Base-by-base conservation (phyloP, 169 alveolate species). In the Plasmodium blacklocki region DNA sequence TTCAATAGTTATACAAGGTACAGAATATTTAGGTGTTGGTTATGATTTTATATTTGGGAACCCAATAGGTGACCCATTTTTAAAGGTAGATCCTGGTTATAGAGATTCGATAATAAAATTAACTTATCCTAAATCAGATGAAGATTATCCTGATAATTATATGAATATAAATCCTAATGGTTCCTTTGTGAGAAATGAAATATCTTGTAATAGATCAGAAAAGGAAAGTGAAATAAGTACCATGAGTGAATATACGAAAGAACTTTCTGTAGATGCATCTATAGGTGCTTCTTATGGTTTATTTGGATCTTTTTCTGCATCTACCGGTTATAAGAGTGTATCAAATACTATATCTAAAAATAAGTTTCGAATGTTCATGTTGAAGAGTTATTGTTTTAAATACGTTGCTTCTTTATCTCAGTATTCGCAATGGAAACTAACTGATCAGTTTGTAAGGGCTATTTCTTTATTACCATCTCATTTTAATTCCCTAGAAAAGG, bases 21-120 rank as follows among this genome's bases (percentile, higher is more conserved):
- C 85, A 78, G 97, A 94, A 60, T 95, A 93, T 67, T 75, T 95
- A 21, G 97, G 97, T n/a, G 93, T 91, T 6, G 97, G 97, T 8
- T 95, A 95, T 62, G 97, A 95, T 66, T 70, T 88, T 70, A 83
- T 95, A 9, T 93, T 87, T 68, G 97, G 97, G 8, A 95, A 95
- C 63, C 97, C 97, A 1, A 78, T 95, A 21, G 97, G 97, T 11
- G 97, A 95, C 68, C 97, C 97, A 19, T 74, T 73, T 23, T 76
- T 94, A 26, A 95, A 94, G 95, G 96, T 94, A 23, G 97, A 95
- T 88, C 97, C 96, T 9, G 97, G 97, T 14, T 93, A 94, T 72
- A 74, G 97, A 26, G 83, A 92, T 70, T 95, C 97, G 7, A 92
- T 94, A 43, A 89, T 95, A 32, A 88, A 89, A 32, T 83, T 95